A percentile compares a stretch with the other conserved stretches of the same genome.
These are phyloP conservation scores for Solanum hybrid DNA, from an alignment of 305 asterid species.

Conservation along the genomic window DNA sequence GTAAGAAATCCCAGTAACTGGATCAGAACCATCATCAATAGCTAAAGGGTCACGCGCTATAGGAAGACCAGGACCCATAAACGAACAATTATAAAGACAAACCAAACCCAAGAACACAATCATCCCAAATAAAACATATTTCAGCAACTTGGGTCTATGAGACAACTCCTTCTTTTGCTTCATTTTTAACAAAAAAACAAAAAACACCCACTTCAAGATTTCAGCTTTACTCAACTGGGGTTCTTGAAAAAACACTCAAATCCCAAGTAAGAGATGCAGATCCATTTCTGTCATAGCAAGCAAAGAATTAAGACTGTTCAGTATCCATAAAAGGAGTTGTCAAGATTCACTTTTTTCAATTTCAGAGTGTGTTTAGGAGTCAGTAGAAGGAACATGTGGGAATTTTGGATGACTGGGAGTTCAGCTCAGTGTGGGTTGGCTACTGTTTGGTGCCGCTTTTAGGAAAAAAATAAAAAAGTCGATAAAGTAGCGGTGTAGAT, in stretches of 20 bases:
- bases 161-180: constrained; percentile 36
- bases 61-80: constrained; percentile 51
- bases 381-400: neutral
- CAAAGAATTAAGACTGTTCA: constrained; percentile 12
- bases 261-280: constrained; percentile 36
- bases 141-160: constrained; percentile 31
- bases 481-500: neutral
- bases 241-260: constrained; percentile 5
- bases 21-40: constrained; percentile 45
- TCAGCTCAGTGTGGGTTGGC: neutral
- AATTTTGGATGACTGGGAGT: neutral
- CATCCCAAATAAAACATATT: constrained; percentile 40
- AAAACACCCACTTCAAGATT: neutral
- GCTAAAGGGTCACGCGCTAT: constrained; percentile 32
- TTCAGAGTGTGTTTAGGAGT: neutral
- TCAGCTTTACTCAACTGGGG: neutral
- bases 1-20: constrained; percentile 30
- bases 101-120: constrained; percentile 50
- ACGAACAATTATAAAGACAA: constrained; percentile 48
- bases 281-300: constrained; percentile 38
- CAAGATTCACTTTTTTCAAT: neutral
- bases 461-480: neutral
- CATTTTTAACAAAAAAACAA: constrained; percentile 19
- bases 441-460: neutral
- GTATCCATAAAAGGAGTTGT: neutral